These are phyloP conservation scores for Oryza glaberrima DNA, from an alignment of 176 grass and related monocot species.

Conservation along the genomic window DNA sequence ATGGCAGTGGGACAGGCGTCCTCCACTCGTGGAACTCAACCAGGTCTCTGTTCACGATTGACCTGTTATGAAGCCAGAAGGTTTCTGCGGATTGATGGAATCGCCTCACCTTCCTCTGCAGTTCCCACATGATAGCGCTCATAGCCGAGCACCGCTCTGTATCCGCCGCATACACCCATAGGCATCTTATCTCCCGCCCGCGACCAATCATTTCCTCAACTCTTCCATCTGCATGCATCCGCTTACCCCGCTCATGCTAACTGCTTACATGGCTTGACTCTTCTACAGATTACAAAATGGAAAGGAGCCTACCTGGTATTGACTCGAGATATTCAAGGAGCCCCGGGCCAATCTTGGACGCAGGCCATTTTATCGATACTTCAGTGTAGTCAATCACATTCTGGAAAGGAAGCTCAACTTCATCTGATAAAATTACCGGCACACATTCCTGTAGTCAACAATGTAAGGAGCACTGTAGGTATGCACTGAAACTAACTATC, in stretches of 20 bases:
- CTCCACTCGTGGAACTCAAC: slow-evolving; percentile 74
- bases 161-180: slow-evolving; percentile 81
- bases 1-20: slow-evolving; percentile 73
- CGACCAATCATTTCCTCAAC: slow-evolving; percentile 71
- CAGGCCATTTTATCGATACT: slow-evolving; percentile 92
- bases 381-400: slow-evolving; percentile 81
- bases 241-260: neutral
- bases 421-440: slow-evolving; percentile 92
- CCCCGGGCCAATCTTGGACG: slow-evolving; percentile 66
- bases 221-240: slow-evolving; percentile 60
- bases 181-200: slow-evolving; percentile 70
- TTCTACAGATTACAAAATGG: neutral
- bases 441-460: slow-evolving; percentile 84
- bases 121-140: slow-evolving; percentile 80
- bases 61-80: slow-evolving; percentile 90
- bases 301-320: slow-evolving; percentile 58
- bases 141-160: slow-evolving; percentile 78
- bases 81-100: slow-evolving; percentile 87
- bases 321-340: slow-evolving; percentile 83
- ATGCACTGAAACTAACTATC: slow-evolving; percentile 21
- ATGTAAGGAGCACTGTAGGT: slow-evolving; percentile 25
- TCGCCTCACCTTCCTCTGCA: slow-evolving; percentile 73
- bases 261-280: neutral
- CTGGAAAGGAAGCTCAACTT: slow-evolving; percentile 92
- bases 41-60: slow-evolving; percentile 79